Base-by-base conservation (phyloP, 2,329 filamentous ascomycete genomes). In the Thermomyces lanuginosus region DNA sequence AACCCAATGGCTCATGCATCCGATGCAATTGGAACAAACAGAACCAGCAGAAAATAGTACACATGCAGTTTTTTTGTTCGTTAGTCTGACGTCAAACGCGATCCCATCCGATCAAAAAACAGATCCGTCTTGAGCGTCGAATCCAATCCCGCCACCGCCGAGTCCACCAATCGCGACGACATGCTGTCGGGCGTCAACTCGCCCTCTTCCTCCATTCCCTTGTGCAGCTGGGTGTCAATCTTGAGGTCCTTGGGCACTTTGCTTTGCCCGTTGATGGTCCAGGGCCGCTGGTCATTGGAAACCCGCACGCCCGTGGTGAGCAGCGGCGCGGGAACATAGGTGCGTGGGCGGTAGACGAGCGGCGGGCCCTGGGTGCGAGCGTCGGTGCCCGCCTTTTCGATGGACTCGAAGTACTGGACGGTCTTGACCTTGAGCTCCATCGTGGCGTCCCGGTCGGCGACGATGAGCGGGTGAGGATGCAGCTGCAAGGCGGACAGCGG, bases 381-480 rank as follows among this genome's bases (percentile, higher is more conserved):
- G 38, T 56, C 54, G 4, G 54, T 60, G 22, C 71, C 71, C 2
- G 75, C 63, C 42, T 70, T 63, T 49, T 78, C 73, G 41, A 78
- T 76, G 35, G 67, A 72, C 54, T 76, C 76, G 50, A 78, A 78
- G 48, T 78, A 78, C 58, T 65, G 66, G 42, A 79, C 75, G 0
- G 75, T 79, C 59, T 79, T 79, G 35, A 79, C 74, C 46, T 74
- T 72, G 27, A 80, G 57, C 48, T 79, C 74, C 8, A 76, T 56
- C 1, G 75, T 80, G 9, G 75, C 74, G 45, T 86, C 79, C 42
- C 86, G 78, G 42, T 91, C 81, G 23, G 77, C 78, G 6, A 86
- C 78, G 38, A 89, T 72, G 63, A 89, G 72, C 28, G 80, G 74
- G 42, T 84, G 76, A 3, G 72, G 75, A 49, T 89, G 81, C 36